Evolutionary conservation across 129 eudicot genomes (phyloP), one percentile per base, ranked within the genome.

Genomic region (Mikania micrantha): DNA sequence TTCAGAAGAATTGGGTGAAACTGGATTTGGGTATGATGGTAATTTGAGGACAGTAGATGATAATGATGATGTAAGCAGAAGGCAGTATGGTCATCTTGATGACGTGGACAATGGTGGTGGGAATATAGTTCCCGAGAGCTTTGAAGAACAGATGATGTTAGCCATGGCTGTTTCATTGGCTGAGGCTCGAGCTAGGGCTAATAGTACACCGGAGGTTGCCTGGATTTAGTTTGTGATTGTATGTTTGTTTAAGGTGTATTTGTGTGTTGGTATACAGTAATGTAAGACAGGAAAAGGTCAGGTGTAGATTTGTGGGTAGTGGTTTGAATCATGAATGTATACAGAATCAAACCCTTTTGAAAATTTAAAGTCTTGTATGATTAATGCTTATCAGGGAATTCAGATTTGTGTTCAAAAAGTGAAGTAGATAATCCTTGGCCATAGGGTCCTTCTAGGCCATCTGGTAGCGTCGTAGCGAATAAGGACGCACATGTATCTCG

Each of bases 111-210:
- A 74, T 24, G 19, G 32, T 29, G 60, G 73, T 5, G 80, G 82
- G 2, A 54, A 75, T 3, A 58, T 91, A 47, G 84, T 82, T 63
- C 96, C 98, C 0, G 98, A 92, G 80, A 92, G 89, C 72, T 88
- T 84, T 53, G 98, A 92, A 74, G 98, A 88, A 81, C 98, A 92
- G 85, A 84, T 88, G 91, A 88, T 92, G 96, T 70, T 92, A 53
- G 98, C 98, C 47, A 88, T 88, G 98, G 96, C 98, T 24, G 91
- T 92, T 69, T 92, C 98, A 17, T 48, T 88, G 63, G 96, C 98
- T 1, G 98, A 92, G 62, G 96, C 96, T 69, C 83, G 83, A 41
- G 85, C 89, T 10, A 79, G 91, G 76, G 75, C 63, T 22, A 80
- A 47, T 44, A 53, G 59, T 60, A 48, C 91, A 3, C 91, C 84